Evolutionary conservation across 2,329 filamentous ascomycete species (phyloP), one percentile per base, ranked within the genome.

Genomic region (Podosphaera xanthii): DNA sequence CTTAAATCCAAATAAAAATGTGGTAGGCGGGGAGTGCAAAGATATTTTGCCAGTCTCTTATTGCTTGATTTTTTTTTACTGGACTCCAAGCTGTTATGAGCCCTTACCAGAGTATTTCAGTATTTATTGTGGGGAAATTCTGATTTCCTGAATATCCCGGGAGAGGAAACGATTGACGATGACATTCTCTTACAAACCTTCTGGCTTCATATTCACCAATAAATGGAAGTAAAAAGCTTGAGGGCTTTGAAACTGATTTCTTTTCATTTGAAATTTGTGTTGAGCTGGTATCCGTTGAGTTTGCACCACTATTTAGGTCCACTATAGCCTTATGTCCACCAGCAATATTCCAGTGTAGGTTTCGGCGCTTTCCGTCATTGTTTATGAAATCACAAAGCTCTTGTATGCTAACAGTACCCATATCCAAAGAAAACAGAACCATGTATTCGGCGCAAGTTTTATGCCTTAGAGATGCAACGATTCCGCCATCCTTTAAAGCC

Each of bases 181-280:
- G 75, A 78, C 78, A 81, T 60, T 73, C 69, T 55, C 71, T 65
- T 2, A 74, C 71, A 68, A 79, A 79, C 61, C 74, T 69, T 59
- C 72, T 61, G 14, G 69, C 69, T 60, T 70, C 69, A 30, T 66
- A 59, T 14, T 62, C 60, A 59, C 69, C 64, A 49, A 61, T 65
- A 56, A 70, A 68, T 3, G 66, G 63, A 10, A 70, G 59, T 4
- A 68, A 62, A 60, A 65, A 70, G 58, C 63, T 66, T 12, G 62
- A 52, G 14, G 62, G 63, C 31, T 53, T 62, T 6, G 54, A 44
- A 55, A 54, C 55, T 4, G 5, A 34, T 44, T 34, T 54, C 12
- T 56, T 56, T 58, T 38, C 40, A 12, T 53, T 38, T 22, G 44
- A 36, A 7, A 40, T 31, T 31, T 40, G 10, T 60, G 10, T 42